These are phyloP conservation scores for Phanerochaete sordida DNA, from an alignment of 768 basidiomycete genomes.

Conservation along the genomic window DNA sequence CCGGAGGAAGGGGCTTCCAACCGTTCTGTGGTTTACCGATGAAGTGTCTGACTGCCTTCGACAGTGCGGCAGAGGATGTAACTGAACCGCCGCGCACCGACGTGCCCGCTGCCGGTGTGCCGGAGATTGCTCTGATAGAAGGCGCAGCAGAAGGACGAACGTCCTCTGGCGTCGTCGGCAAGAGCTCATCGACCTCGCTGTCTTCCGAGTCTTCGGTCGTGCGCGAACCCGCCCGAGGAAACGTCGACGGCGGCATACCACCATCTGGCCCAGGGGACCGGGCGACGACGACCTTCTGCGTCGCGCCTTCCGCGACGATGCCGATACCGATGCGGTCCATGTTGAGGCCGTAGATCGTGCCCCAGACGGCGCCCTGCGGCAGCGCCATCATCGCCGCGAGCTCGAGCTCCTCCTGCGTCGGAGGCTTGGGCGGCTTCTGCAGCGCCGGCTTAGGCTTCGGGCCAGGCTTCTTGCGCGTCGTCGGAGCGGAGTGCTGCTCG, in stretches of 20 bases:
- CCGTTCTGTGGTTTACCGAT: not conserved
- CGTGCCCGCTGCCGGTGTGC: not conserved
- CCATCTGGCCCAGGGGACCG: not conserved
- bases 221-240: not conserved
- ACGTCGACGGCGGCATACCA: not conserved
- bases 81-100: not conserved
- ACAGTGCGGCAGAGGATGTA: not conserved
- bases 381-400: not conserved
- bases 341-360: slow-evolving; percentile 11
- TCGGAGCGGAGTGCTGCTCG: not conserved
- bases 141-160: not conserved
- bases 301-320: slow-evolving; percentile 1
- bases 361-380: slow-evolving; percentile 6
- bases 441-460: not conserved
- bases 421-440: not conserved
- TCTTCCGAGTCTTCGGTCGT: not conserved
- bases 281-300: not conserved
- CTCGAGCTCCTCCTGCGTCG: not conserved
- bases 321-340: slow-evolving; percentile 9
- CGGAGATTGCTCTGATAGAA: not conserved
- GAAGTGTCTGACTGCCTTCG: not conserved
- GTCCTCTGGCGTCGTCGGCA: not conserved
- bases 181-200: not conserved
- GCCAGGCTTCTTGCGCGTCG: not conserved
- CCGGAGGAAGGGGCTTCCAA: not conserved